Base-by-base conservation (phyloP, 139 green algal species). In the Coccomyxa sp. region DNA sequence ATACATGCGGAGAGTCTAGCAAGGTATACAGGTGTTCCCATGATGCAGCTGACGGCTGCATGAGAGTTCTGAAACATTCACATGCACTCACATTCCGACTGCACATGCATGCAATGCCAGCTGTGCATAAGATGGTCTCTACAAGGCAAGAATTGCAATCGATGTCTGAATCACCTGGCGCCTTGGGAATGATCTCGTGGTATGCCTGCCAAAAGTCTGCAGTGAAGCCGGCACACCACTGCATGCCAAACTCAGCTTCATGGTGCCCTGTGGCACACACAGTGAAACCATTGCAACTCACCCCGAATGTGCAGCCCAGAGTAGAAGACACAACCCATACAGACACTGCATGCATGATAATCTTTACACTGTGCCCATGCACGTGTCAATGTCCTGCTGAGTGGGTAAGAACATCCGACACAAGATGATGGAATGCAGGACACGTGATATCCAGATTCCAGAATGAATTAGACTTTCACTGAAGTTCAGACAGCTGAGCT, bases 231-330 rank as follows among this genome's bases (percentile, higher is more conserved):
- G 89, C 91, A 81, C 91, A 94, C 88, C 90, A 93, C 76, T 81
- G 90, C 96, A 99, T 99, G 51, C 96, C 96, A 80, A 96, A 99
- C 82, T 99, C 96, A 15, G 96, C 96, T 88, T 99, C 96, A 78
- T 91, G 84, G 87, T 99, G 96, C 1, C 96, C 83, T 60, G 31
- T 21, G 15, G 31, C 3, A 58, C 31, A 28, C 74, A 23, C 21
- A 74, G 66, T 51, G 38, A 51, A 7, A 51, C 38, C 38, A 7
- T 51, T 51, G 38, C 63, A 71, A 21, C 63, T 28, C 63, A 21
- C 1, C 63, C 63, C 4, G 18, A 71, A 71, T 9, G 4, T 21
- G 63, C 63, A 51, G 63, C 4, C 63, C 9, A 71, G 63, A 71
- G 4, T 21, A 71, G 4, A 21, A 71, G 9, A 71, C 7, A 21